Percentiles rank a stretch among this genome's conserved stretches.
phyloP scores from a whole-genome alignment of 495 filamentous ascomycete species.

The Lindgomyces ingoldianus region DNA sequence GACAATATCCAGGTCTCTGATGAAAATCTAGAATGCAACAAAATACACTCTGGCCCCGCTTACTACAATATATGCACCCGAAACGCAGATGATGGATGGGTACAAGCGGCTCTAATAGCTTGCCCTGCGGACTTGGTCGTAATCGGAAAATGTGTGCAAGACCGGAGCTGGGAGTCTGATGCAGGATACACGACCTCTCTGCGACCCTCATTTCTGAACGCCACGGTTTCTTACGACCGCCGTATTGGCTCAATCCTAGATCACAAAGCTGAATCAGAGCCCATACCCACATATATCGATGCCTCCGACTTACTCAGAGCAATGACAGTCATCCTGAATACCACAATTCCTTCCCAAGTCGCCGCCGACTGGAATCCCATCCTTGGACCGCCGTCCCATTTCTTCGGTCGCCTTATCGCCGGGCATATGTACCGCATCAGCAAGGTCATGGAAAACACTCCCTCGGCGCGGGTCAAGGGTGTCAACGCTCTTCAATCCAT shows the following conservation, averaged over 20 bases:
- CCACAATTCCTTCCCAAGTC: not conserved
- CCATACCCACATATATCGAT: not conserved
- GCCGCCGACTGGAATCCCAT: conserved; percentile 1
- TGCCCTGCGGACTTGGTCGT: conserved; percentile 13
- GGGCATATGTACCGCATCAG: conserved; percentile 27
- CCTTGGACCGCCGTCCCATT: conserved; percentile 20
- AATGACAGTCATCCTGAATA: conserved; percentile 13
- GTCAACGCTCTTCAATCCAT: conserved; percentile 20
- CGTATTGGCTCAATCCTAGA: conserved; percentile 10
- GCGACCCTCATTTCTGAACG: conserved; percentile 19
- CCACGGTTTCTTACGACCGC: conserved; percentile 24
- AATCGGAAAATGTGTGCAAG: not conserved
- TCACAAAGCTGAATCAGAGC: conserved; percentile 1
- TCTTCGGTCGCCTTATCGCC: conserved; percentile 27
- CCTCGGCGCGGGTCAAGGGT: conserved; percentile 7
- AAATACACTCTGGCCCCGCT: conserved; percentile 9
- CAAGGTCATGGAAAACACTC: conserved; percentile 7
- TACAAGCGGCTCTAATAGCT: conserved; percentile 8
- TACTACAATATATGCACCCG: conserved; percentile 14
- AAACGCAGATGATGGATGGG: not conserved
- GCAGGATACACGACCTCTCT: conserved; percentile 19
- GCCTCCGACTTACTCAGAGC: conserved; percentile 8
- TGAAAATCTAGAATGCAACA: not conserved
- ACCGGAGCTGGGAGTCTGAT: conserved; percentile 3
- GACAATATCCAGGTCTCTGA: conserved; percentile 17